Evolutionary conservation across 495 filamentous ascomycete genomes (phyloP).

Genomic region (Penicillium samsonianum): DNA sequence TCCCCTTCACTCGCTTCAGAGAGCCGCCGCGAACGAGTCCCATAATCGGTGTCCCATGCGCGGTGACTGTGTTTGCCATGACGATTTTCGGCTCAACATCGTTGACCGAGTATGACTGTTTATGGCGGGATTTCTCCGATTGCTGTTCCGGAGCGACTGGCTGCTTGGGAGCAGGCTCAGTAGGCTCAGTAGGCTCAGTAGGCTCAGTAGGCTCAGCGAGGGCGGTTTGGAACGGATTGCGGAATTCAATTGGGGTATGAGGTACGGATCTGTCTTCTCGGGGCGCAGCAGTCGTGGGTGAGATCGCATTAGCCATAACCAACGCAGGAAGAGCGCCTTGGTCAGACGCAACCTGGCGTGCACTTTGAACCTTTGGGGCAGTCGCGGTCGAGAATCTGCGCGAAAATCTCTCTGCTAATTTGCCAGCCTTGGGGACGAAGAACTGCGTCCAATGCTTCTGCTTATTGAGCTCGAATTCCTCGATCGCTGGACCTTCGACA

Average conservation of each 20-base stretch:
- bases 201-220: neutral
- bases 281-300: constrained; percentile 12
- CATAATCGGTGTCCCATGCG: constrained; percentile 20
- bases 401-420: constrained; percentile 37
- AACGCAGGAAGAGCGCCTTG: constrained; percentile 37
- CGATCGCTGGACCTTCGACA: constrained; percentile 20
- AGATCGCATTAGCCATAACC: constrained; percentile 42
- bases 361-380: constrained; percentile 25
- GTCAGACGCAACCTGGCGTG: constrained; percentile 34
- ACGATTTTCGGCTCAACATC: constrained; percentile 31
- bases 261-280: constrained; percentile 12
- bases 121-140: constrained; percentile 17
- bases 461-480: constrained; percentile 22
- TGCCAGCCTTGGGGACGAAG: constrained; percentile 41
- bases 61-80: constrained; percentile 29
- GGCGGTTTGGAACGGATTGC: constrained; percentile 41
- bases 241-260: constrained; percentile 33
- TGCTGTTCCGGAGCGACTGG: neutral
- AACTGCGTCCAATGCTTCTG: constrained; percentile 47
- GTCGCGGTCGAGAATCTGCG: constrained; percentile 34
- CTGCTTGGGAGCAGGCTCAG: constrained; percentile 3
- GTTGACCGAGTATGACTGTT: constrained; percentile 26
- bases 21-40: constrained; percentile 30
- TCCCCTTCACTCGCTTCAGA: constrained; percentile 37
- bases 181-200: no score